Conservation (phyloP, 768 basidiomycete species). For the Cyclocybe aegerita region DNA sequence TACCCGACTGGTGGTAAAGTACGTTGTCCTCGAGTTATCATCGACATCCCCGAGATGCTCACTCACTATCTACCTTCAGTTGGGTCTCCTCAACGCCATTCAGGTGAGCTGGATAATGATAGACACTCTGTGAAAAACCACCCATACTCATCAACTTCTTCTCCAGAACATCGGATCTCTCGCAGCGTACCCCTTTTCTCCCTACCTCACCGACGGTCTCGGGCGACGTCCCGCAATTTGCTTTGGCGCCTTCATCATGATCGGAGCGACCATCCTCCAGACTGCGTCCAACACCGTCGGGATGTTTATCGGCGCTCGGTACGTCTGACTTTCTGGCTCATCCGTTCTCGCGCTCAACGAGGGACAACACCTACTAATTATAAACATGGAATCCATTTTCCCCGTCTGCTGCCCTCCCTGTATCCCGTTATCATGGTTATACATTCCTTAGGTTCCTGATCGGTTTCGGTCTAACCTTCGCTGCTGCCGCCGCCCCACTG, state of each 20-base stretch:
- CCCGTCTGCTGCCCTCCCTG: background rate
- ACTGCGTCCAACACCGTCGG: constrained; percentile 56
- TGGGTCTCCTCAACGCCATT: constrained; percentile 63
- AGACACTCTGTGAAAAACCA: background rate
- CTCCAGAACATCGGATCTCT: constrained; percentile 58
- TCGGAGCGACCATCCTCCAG: constrained; percentile 55
- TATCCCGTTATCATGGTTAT: background rate
- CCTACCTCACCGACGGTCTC: constrained; percentile 60
- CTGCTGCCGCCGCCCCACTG: constrained; percentile 71
- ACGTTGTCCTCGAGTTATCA: background rate
- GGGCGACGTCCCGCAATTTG: constrained; percentile 60
- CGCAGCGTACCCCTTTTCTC: constrained; percentile 59
- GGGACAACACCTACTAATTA: background rate
- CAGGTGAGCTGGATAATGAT: constrained; percentile 35
- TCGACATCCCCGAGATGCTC: background rate
- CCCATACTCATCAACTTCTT: background rate
- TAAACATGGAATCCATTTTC: background rate
- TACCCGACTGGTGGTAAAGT: constrained; percentile 44
- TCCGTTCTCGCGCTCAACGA: background rate
- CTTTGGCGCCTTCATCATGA: constrained; percentile 61
- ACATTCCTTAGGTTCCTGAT: constrained; percentile 45
- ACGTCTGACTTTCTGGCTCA: constrained; percentile 10
- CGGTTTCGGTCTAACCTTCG: constrained; percentile 66
- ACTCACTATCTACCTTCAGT: constrained; percentile 14
- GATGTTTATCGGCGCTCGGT: constrained; percentile 71